Conservation (phyloP, 179 eudicot species). For the Corrigiola litoralis region DNA sequence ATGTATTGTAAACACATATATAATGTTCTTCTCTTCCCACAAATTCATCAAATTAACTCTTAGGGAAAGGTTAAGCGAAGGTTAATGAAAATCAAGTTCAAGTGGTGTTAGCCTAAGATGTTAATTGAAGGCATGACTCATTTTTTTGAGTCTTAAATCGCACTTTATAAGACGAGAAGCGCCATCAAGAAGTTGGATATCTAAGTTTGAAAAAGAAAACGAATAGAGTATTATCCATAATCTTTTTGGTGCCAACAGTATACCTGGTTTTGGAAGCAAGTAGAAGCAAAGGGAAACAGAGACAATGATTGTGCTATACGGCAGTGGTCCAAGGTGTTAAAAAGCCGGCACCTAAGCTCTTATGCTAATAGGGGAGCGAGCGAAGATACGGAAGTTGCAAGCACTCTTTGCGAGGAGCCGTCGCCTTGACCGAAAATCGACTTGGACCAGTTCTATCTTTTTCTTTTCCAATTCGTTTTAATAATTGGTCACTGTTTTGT, state of each 20-base stretch:
- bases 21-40: too few relatives aligned
- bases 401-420: conserved; percentile 25
- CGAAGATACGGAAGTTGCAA: background rate
- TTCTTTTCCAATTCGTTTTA: background rate
- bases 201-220: background rate
- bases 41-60: too few relatives aligned
- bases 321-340: conserved; percentile 24
- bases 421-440: conserved; percentile 15
- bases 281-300: background rate
- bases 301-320: conserved; percentile 28
- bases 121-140: too few relatives aligned
- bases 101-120: too few relatives aligned
- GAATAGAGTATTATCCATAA: background rate
- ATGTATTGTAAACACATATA: too few relatives aligned
- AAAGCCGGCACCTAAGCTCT: conserved; percentile 23
- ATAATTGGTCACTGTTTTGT: background rate
- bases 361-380: background rate
- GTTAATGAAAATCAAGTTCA: too few relatives aligned
- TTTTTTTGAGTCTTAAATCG: too few relatives aligned
- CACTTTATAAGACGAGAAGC: too few relatives aligned
- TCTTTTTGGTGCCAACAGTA: too few relatives aligned
- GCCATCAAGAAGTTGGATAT: too few relatives aligned
- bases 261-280: background rate
- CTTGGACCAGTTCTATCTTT: conserved; percentile 15
- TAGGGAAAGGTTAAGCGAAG: too few relatives aligned